A percentile compares a stretch with the other conserved stretches of the same genome.
Conservation (phyloP, 805 yeast species). For the Sugiyamaella americana region DNA sequence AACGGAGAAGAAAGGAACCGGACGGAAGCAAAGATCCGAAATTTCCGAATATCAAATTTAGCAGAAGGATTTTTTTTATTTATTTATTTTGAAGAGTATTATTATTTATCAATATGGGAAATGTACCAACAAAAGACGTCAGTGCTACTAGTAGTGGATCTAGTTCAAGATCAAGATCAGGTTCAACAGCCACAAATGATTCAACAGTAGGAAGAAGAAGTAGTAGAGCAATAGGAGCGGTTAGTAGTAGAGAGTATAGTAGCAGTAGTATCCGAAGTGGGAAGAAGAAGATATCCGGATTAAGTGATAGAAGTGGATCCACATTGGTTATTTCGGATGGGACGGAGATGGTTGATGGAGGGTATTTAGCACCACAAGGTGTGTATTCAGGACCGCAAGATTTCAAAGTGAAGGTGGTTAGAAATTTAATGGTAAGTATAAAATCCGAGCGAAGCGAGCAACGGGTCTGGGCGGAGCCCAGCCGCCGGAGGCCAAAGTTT, state of each 20-base stretch:
- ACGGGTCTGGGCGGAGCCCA: too few species aligned
- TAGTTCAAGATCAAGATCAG: background rate
- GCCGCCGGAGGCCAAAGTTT: too few species aligned
- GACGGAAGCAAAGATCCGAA: too few species aligned
- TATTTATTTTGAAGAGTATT: too few species aligned
- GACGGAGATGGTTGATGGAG: constrained; percentile 82
- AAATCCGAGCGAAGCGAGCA: too few species aligned
- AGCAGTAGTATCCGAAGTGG: background rate
- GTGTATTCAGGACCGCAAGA: constrained; percentile 72
- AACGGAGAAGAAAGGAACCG: too few species aligned
- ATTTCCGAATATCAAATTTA: too few species aligned
- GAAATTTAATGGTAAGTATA: constrained; percentile 45
- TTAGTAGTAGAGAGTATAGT: background rate
- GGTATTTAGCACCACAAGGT: constrained; percentile 87
- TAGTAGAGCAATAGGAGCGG: too few species aligned
- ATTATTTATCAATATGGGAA: background rate
- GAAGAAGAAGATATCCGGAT: background rate
- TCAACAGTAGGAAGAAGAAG: background rate
- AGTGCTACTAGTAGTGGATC: background rate
- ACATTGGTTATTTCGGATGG: constrained; percentile 26
- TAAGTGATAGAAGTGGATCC: background rate
- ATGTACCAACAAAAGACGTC: background rate
- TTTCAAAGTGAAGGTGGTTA: constrained; percentile 68
- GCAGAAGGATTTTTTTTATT: background rate
- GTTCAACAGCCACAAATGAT: background rate